Evolutionary conservation across 2,329 filamentous ascomycete species (phyloP), one percentile per base, ranked within the genome.

Genomic region (Cladophialophora psammophila): DNA sequence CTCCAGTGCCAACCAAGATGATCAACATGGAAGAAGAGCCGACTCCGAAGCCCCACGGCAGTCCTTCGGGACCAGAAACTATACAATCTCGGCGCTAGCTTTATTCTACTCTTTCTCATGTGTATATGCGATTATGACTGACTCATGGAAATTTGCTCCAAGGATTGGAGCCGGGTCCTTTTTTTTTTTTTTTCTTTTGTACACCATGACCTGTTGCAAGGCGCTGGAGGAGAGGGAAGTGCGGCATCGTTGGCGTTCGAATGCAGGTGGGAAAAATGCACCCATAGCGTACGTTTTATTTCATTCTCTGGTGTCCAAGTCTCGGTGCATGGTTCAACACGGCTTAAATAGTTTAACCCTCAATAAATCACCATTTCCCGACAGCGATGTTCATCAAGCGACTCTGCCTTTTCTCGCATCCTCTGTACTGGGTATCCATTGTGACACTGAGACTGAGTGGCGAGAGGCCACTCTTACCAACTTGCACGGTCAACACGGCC

Each of bases 21-120:
- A 56, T 70, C 59, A 67, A 72, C 36, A 55, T 66, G 20, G 70
- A 70, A 50, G 64, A 73, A 48, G 70, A 72, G 53, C 63, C 66
- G 12, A 69, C 69, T 18, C 70, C 65, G 7, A 70, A 63, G 52
- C 68, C 68, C 5, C 68, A 67, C 20, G 65, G 63, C 13, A 65
- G 60, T 52, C 66, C 65, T 15, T 61, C 60, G 9, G 59, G 60
- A 55, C 56, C 59, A 55, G 45, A 62, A 20, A 56, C 32, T 12
- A 53, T 36, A 38, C 54, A 42, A 53, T 42, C 55, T 65, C 60
- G 36, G 18, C 60, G 26, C 38, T 63, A 48, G 59, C 54, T 48
- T 34, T 67, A 62, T 65, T 67, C 42, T 61, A 55, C 56, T 55
- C 35, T 54, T 56, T 66, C 34, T 65, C 59, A 52, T 54, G 64